phyloP scores from a whole-genome alignment of 176 grass and related monocot genomes.

The Musa troglodytarum region DNA sequence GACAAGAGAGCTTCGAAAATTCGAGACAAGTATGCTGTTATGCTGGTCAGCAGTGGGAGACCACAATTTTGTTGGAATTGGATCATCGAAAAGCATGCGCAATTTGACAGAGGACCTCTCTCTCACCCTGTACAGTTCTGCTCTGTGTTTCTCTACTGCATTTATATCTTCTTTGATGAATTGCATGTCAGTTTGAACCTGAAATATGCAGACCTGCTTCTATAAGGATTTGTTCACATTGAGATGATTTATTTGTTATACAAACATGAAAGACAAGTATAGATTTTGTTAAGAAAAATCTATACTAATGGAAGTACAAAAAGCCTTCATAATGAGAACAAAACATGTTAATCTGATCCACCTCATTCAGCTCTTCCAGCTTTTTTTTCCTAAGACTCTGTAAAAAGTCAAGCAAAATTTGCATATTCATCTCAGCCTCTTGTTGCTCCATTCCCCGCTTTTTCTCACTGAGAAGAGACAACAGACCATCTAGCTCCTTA shows the following conservation, averaged over 20 bases:
- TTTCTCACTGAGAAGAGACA: constrained; percentile 80
- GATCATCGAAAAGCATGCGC: constrained; percentile 84
- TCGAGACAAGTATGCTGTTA: constrained; percentile 42
- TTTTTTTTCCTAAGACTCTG: constrained; percentile 97
- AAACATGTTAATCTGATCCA: constrained; percentile 20
- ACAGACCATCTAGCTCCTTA: constrained; percentile 75
- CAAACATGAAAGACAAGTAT: background rate
- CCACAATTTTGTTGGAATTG: constrained; percentile 53
- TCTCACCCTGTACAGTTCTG: constrained; percentile 73
- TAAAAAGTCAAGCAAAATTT: constrained; percentile 92
- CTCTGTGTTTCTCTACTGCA: constrained; percentile 66
- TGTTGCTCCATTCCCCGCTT: constrained; percentile 93
- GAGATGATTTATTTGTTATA: background rate
- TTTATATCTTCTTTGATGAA: constrained; percentile 99
- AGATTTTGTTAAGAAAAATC: too few species aligned
- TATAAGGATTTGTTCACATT: background rate
- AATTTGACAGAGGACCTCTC: constrained; percentile 94
- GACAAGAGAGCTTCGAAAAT: constrained; percentile 39
- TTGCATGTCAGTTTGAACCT: constrained; percentile 97
- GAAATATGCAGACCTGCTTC: constrained; percentile 9
- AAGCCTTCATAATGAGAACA: too few species aligned
- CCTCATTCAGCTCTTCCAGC: constrained; percentile 93
- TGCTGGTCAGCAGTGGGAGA: constrained; percentile 51
- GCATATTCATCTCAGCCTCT: constrained; percentile 96
- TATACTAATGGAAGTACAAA: too few species aligned